Evolutionary conservation across 2,329 filamentous ascomycete genomes (phyloP).

Genomic region (Teratosphaeria viscida): DNA sequence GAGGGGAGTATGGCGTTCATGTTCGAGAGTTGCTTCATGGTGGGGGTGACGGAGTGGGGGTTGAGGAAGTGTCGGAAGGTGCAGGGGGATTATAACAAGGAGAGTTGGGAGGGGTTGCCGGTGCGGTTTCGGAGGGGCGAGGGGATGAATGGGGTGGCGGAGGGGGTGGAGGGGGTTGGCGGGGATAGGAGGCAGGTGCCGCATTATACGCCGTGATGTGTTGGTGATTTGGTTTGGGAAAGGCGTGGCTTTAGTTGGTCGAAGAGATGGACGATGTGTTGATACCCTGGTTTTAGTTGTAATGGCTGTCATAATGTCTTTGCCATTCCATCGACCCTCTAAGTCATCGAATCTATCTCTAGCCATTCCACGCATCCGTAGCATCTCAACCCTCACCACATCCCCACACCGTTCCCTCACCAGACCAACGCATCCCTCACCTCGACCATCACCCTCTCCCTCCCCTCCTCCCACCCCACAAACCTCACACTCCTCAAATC

Average conservation of each 20-base stretch:
- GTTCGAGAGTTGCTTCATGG: constrained; percentile 60
- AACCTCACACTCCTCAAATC: constrained; percentile 67
- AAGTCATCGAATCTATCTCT: too few relatives aligned
- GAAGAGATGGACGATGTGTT: neutral
- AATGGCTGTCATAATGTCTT: too few relatives aligned
- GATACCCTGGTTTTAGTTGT: too few relatives aligned
- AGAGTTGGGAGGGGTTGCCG: constrained; percentile 60
- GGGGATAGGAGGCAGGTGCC: constrained; percentile 20
- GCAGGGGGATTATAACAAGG: constrained; percentile 63
- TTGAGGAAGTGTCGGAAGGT: constrained; percentile 60
- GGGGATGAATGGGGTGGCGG: constrained; percentile 8
- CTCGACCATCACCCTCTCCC: constrained; percentile 55
- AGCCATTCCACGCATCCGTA: too few relatives aligned
- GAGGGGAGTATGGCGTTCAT: constrained; percentile 55
- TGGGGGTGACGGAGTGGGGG: constrained; percentile 63
- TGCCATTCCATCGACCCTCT: too few relatives aligned
- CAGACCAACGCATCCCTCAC: constrained; percentile 50
- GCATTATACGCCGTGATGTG: constrained; percentile 13
- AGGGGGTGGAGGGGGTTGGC: constrained; percentile 10
- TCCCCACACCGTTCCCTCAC: constrained; percentile 2
- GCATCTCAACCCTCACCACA: too few relatives aligned
- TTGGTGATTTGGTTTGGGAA: neutral
- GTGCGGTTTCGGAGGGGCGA: constrained; percentile 29
- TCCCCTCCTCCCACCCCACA: constrained; percentile 41
- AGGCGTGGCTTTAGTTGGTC: neutral